Percentiles rank a stretch among this genome's conserved stretches.
Conservation (phyloP, 495 filamentous ascomycete genomes). For the Podospora australis region DNA sequence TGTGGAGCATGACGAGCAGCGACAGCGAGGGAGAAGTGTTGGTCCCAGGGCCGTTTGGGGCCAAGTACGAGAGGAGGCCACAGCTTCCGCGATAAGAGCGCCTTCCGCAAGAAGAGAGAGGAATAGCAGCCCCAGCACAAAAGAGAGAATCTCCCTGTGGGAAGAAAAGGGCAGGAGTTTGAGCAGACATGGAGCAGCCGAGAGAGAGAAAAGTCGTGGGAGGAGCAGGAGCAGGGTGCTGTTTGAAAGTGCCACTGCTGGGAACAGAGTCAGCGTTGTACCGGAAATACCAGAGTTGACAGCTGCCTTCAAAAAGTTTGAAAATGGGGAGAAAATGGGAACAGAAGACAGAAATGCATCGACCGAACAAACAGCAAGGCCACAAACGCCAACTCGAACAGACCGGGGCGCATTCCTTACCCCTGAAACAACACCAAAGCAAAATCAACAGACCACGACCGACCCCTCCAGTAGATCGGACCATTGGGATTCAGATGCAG, state of each 20-base stretch:
- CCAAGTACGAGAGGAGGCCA: constrained; percentile 2
- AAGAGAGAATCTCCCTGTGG: constrained; percentile 18
- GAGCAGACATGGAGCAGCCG: constrained; percentile 2
- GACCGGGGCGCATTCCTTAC: neutral
- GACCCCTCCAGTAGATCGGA: too few relatives aligned
- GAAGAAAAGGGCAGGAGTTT: constrained; percentile 18
- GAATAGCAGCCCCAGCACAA: constrained; percentile 19
- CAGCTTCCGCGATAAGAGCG: too few relatives aligned
- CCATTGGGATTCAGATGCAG: too few relatives aligned
- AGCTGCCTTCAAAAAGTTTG: neutral
- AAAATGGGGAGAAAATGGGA: neutral
- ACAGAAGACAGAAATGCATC: neutral
- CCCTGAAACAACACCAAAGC: neutral
- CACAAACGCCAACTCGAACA: neutral
- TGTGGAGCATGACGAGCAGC: neutral
- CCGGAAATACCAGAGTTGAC: constrained; percentile 19
- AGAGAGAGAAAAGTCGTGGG: neutral
- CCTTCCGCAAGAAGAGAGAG: constrained; percentile 14
- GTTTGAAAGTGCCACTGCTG: constrained; percentile 12
- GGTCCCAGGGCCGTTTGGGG: constrained; percentile 1
- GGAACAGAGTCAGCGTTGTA: constrained; percentile 18
- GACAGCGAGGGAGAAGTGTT: constrained; percentile 11
- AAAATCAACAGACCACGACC: neutral
- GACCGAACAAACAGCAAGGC: neutral
- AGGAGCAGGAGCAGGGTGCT: constrained; percentile 19